These are phyloP conservation scores for Sporothrix euskadiensis DNA, from an alignment of 2,329 filamentous ascomycete genomes.

Conservation along the genomic window DNA sequence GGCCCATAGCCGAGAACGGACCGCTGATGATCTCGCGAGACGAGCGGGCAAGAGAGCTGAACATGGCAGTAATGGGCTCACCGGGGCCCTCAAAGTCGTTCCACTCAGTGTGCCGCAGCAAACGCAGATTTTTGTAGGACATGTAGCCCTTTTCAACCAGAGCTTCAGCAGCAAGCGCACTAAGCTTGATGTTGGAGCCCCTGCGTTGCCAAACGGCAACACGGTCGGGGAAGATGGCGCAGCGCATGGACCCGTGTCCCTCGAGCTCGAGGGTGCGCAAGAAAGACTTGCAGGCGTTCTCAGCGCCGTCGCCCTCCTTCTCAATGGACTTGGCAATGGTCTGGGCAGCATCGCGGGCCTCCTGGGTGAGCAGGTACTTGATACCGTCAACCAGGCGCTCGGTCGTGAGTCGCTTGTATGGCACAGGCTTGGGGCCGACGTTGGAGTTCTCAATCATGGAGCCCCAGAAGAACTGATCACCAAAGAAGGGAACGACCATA, in stretches of 20 bases:
- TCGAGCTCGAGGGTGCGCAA: conserved; percentile 59
- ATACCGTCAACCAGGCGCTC: conserved; percentile 71
- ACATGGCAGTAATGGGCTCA: conserved; percentile 68
- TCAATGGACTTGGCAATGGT: conserved; percentile 63
- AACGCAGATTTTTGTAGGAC: conserved; percentile 62
- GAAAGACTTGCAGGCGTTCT: conserved; percentile 68
- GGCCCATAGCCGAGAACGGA: conserved; percentile 60
- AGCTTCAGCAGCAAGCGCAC: conserved; percentile 64
- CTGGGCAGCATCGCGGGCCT: conserved; percentile 58
- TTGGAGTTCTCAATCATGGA: conserved; percentile 64
- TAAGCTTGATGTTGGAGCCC: conserved; percentile 60
- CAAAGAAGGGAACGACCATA: conserved; percentile 78
- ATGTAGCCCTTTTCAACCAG: conserved; percentile 62
- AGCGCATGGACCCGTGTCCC: conserved; percentile 60
- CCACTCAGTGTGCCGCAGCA: conserved; percentile 70
- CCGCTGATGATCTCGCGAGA: conserved; percentile 62
- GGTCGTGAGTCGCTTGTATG: conserved; percentile 65
- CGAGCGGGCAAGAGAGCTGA: conserved; percentile 61
- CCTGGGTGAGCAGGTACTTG: conserved; percentile 62
- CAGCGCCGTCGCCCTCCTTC: conserved; percentile 65
- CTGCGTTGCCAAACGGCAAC: conserved; percentile 68
- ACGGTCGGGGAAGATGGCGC: conserved; percentile 63
- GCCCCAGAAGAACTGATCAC: conserved; percentile 79
- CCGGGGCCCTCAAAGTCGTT: conserved; percentile 76
- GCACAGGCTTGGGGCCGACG: conserved; percentile 66